phyloP scores from a whole-genome alignment of 148 eudicot genomes.

The Rhododendron mucronatum region DNA sequence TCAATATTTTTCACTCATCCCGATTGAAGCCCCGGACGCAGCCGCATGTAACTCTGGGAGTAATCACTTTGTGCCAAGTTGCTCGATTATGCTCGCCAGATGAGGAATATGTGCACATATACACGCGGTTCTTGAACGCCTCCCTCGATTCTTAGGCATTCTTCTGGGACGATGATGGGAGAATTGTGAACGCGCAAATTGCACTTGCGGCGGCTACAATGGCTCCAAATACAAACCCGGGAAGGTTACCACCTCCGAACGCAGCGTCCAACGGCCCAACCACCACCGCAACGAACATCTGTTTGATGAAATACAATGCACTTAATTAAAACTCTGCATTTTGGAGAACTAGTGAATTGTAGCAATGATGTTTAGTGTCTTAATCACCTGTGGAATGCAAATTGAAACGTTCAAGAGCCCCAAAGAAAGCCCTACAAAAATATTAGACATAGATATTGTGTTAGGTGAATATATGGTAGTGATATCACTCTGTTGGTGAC shows the following conservation, averaged over 20 bases:
- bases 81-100: neutral
- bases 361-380: neutral
- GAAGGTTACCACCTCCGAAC: constrained; percentile 5
- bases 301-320: neutral
- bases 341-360: neutral
- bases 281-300: neutral
- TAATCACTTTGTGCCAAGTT: neutral
- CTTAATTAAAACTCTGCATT: too few species aligned
- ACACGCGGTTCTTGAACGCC: neutral
- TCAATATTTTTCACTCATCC: neutral
- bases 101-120: neutral
- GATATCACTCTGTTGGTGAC: too few species aligned
- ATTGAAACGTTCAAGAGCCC: neutral
- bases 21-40: neutral
- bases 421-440: neutral
- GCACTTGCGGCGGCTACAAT: neutral
- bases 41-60: neutral
- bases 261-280: constrained; percentile 1
- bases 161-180: neutral
- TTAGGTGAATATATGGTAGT: neutral
- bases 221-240: neutral
- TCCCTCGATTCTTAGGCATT: neutral
- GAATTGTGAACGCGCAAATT: neutral
- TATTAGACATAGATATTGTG: neutral
- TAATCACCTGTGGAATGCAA: neutral